These are phyloP conservation scores for Aphanomyces euteiches DNA, from an alignment of 352 stramenopile species.

Conservation along the genomic window DNA sequence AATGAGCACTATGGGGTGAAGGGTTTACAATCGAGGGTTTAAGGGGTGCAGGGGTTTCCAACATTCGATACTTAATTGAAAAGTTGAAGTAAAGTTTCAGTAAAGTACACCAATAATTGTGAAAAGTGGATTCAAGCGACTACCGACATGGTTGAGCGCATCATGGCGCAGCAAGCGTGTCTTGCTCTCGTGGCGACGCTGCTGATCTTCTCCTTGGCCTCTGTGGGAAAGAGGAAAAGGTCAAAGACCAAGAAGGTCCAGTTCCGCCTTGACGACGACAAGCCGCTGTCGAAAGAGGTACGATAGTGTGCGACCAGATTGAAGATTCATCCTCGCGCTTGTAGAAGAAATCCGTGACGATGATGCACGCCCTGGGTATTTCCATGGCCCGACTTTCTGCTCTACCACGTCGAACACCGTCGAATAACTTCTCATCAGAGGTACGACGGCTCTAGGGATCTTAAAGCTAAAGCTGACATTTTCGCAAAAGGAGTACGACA, in stretches of 20 bases:
- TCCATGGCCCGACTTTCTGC: slow-evolving; percentile 16
- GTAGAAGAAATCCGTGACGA: slow-evolving; percentile 11
- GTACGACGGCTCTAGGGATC: not conserved
- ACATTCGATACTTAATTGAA: no score
- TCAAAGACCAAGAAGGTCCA: not conserved
- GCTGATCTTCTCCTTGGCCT: not conserved
- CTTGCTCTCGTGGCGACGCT: slow-evolving; percentile 2
- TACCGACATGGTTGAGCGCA: not conserved
- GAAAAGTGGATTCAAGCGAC: no score
- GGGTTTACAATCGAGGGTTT: no score
- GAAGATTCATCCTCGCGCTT: not conserved
- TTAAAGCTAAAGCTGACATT: no score
- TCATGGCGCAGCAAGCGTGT: not conserved
- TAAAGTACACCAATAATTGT: no score
- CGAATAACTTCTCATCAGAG: slow-evolving; percentile 10
- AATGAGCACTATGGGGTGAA: no score
- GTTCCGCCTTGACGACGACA: not conserved
- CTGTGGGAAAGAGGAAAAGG: not conserved
- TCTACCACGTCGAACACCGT: not conserved
- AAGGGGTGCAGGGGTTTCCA: no score
- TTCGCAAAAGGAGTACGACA: slow-evolving; percentile 18
- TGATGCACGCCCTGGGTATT: slow-evolving; percentile 23
- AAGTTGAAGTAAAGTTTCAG: no score
- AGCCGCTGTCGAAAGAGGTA: slow-evolving; percentile 1
- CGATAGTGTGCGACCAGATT: not conserved